Percentiles rank a stretch among this genome's conserved stretches.
Conservation (phyloP, 2,329 filamentous ascomycete genomes). For the Trichoderma guizhouense region DNA sequence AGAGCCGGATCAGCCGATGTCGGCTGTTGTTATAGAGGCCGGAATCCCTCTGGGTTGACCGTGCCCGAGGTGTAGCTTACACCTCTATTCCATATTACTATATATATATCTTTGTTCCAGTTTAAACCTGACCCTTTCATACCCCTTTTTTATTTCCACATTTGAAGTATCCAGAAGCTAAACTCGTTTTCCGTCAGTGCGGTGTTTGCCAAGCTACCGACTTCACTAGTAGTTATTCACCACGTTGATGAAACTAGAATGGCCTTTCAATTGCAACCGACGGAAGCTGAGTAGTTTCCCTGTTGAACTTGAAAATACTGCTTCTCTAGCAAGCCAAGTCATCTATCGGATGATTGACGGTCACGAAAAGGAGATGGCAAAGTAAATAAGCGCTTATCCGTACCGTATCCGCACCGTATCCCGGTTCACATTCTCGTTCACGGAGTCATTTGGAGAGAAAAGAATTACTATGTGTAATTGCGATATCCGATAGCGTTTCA, state of each 20-base stretch:
- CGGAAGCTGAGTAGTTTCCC: background rate
- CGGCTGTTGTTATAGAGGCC: background rate
- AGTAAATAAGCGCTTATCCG: background rate
- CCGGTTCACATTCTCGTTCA: background rate
- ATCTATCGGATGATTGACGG: background rate
- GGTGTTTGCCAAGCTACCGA: background rate
- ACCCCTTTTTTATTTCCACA: background rate
- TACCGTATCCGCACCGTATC: conserved; percentile 8
- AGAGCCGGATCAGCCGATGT: background rate
- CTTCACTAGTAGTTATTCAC: background rate
- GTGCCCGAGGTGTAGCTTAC: background rate
- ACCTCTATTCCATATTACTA: background rate
- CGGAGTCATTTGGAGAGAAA: background rate
- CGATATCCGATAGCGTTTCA: background rate
- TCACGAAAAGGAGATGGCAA: background rate
- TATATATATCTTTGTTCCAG: background rate
- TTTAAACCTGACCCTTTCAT: background rate
- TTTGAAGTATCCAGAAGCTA: background rate
- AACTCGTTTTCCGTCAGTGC: background rate
- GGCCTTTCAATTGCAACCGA: background rate
- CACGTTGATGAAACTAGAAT: background rate
- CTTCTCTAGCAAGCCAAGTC: background rate
- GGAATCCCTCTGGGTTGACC: background rate
- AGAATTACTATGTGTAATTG: background rate
- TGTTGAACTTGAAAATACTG: background rate